These are phyloP conservation scores for Odonthalia washingtoniensis DNA, from an alignment of 31 red algal species.

Conservation along the genomic window DNA sequence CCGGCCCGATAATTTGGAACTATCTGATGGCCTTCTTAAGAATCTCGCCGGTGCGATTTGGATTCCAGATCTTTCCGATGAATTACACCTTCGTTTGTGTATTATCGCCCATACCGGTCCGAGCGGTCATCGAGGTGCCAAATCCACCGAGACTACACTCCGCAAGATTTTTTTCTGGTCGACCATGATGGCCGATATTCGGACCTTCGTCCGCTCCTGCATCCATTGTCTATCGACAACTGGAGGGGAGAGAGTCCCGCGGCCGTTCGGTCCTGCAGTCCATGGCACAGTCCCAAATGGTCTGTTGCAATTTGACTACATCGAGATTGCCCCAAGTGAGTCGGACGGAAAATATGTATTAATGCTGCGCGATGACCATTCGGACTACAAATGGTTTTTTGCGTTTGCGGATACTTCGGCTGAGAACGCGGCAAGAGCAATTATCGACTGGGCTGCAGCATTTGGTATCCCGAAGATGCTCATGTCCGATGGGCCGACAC, in stretches of 20 bases:
- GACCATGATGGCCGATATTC: background rate
- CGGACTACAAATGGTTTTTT: background rate
- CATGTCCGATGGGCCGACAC: background rate
- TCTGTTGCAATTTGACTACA: background rate
- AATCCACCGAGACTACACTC: background rate
- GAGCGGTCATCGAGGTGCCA: background rate
- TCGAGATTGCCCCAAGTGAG: background rate
- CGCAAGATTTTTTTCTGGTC: background rate
- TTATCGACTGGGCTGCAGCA: background rate
- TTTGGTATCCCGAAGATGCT: background rate
- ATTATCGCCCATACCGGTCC: slow-evolving; percentile 30
- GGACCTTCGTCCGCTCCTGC: slow-evolving; percentile 3
- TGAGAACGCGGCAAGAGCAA: background rate
- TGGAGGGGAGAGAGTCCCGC: background rate
- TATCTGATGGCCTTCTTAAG: background rate
- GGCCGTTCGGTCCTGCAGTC: background rate
- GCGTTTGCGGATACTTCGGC: background rate
- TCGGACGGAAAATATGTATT: too few species aligned
- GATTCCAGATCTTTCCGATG: slow-evolving; percentile 5
- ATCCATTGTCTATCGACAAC: background rate
- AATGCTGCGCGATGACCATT: too few species aligned
- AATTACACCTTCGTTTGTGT: slow-evolving; percentile 11
- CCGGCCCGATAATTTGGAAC: background rate
- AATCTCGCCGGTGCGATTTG: background rate
- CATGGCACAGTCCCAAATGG: background rate